These are phyloP conservation scores for Cadophora malorum DNA, from an alignment of 2,329 filamentous ascomycete species.

Conservation along the genomic window DNA sequence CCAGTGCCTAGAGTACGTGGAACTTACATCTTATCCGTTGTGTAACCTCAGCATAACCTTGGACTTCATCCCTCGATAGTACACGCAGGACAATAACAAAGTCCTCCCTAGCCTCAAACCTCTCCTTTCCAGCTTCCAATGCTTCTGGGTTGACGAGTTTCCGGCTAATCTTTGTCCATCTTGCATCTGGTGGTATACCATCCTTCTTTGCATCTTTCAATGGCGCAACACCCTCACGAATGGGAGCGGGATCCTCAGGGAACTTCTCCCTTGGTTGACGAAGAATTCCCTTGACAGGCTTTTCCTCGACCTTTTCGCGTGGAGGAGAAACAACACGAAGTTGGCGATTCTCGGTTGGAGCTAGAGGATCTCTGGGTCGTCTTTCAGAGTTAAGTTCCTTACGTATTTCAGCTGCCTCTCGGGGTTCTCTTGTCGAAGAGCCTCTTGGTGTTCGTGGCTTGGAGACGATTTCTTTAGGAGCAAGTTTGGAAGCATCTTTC, in stretches of 20 bases:
- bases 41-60: conserved; percentile 83
- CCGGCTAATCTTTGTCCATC: conserved; percentile 93
- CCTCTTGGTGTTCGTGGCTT: conserved; percentile 31
- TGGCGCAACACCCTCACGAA: conserved; percentile 91
- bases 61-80: conserved; percentile 86
- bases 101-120: conserved; percentile 90
- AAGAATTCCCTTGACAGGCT: conserved; percentile 82
- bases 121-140: conserved; percentile 80
- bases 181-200: conserved; percentile 77
- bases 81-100: conserved; percentile 93
- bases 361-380: conserved; percentile 35
- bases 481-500: conserved; percentile 28
- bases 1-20: not conserved
- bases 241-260: conserved; percentile 82
- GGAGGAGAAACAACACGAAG: conserved; percentile 75
- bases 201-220: conserved; percentile 84
- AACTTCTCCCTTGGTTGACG: conserved; percentile 84
- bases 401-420: conserved; percentile 39
- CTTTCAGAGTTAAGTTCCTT: conserved; percentile 38
- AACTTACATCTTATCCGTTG: conserved; percentile 77
- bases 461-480: conserved; percentile 30
- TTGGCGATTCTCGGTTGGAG: conserved; percentile 35
- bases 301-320: conserved; percentile 66
- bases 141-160: conserved; percentile 90
- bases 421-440: conserved; percentile 36